These are phyloP conservation scores for Poa pratensis DNA, from an alignment of 176 grass and related monocot genomes.

Conservation along the genomic window DNA sequence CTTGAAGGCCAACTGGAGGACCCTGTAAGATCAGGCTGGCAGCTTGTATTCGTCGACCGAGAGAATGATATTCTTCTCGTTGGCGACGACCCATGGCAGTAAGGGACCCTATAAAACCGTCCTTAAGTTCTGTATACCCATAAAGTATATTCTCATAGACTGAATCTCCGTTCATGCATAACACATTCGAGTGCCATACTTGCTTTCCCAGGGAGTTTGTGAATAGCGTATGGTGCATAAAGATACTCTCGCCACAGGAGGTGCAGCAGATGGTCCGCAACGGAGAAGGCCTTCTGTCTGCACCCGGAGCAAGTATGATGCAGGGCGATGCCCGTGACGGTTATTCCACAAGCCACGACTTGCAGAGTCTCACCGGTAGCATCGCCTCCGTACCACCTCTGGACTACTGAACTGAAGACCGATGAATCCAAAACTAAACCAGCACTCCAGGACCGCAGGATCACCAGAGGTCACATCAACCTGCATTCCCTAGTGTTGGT, in stretches of 20 bases:
- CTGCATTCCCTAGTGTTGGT: constrained; percentile 12
- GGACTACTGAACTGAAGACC: constrained; percentile 63
- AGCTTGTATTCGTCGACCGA: constrained; percentile 99
- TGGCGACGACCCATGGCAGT: constrained; percentile 97
- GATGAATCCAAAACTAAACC: background rate
- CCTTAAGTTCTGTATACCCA: background rate
- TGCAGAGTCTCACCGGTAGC: constrained; percentile 58
- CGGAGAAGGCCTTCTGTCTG: constrained; percentile 51
- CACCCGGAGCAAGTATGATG: constrained; percentile 52
- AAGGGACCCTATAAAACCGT: constrained; percentile 36
- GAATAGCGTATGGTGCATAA: constrained; percentile 89
- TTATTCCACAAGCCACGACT: constrained; percentile 53
- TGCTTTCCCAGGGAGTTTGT: constrained; percentile 76
- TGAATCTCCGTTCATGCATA: constrained; percentile 18
- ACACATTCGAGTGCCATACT: constrained; percentile 25
- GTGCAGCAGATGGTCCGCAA: constrained; percentile 74
- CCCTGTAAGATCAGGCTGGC: constrained; percentile 99
- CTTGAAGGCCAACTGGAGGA: constrained; percentile 96
- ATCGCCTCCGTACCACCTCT: constrained; percentile 62
- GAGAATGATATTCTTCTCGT: constrained; percentile 97
- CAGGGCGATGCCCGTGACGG: constrained; percentile 52
- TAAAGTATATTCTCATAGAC: background rate
- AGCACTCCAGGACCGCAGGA: background rate
- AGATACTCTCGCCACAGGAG: constrained; percentile 84
- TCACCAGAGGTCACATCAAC: background rate